phyloP scores from a whole-genome alignment of 768 basidiomycete species.

The Boletus vinaceobasis region DNA sequence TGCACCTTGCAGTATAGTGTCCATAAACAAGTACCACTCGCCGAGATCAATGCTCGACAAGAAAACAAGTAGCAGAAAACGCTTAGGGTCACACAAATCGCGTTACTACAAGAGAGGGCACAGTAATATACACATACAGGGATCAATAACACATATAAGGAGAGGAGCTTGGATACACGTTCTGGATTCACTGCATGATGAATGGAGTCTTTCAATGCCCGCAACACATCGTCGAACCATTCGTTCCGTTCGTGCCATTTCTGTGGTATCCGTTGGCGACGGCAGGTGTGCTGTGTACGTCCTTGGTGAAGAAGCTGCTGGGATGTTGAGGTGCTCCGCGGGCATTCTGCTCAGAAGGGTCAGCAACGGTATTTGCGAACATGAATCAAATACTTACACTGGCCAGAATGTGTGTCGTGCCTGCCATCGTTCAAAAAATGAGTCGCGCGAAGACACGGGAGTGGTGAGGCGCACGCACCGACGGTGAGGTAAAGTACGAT shows the following conservation, averaged over 20 bases:
- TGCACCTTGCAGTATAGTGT: background rate
- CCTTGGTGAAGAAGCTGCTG: constrained; percentile 75
- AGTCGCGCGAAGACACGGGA: background rate
- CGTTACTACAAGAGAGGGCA: background rate
- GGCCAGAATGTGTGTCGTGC: constrained; percentile 86
- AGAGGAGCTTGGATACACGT: background rate
- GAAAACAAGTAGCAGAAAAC: background rate
- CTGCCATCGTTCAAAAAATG: constrained; percentile 29
- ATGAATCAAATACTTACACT: constrained; percentile 50
- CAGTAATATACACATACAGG: background rate
- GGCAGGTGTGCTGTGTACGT: constrained; percentile 59
- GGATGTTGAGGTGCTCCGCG: constrained; percentile 68
- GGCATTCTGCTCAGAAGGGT: constrained; percentile 60
- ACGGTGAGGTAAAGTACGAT: constrained; percentile 74
- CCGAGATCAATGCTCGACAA: background rate
- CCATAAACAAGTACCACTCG: background rate
- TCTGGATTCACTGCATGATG: background rate
- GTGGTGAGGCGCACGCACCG: constrained; percentile 39
- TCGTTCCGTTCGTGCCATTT: constrained; percentile 14
- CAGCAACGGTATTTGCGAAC: background rate
- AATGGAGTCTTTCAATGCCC: background rate
- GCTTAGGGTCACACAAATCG: background rate
- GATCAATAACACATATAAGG: background rate
- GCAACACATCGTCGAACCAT: constrained; percentile 10
- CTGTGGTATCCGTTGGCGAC: constrained; percentile 37